These are phyloP conservation scores for Musa schizocarpa DNA, from an alignment of 176 grass and related monocot genomes.

Conservation along the genomic window DNA sequence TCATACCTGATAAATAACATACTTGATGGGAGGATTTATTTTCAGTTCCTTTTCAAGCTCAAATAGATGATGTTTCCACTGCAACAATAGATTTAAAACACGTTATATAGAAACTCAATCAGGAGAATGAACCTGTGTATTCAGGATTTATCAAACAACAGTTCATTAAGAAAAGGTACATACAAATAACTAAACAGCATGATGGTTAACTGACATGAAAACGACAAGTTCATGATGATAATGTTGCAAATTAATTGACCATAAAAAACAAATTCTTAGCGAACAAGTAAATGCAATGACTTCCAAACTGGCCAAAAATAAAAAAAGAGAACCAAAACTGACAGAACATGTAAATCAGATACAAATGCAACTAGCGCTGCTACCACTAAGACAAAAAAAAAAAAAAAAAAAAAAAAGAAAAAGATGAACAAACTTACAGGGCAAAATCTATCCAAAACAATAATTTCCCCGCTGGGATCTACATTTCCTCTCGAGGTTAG, in stretches of 20 bases:
- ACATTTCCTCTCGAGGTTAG: conserved; percentile 56
- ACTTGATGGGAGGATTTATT: conserved; percentile 65
- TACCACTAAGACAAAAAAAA: not conserved
- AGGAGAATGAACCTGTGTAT: not conserved
- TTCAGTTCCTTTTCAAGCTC: conserved; percentile 90
- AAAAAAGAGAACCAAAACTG: not conserved
- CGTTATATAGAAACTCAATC: not conserved
- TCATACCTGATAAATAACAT: conserved; percentile 78
- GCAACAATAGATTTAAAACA: conserved; percentile 5
- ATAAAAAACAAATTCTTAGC: no score
- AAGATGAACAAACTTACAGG: conserved; percentile 47
- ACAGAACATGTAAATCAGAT: not conserved
- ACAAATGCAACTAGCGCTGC: not conserved
- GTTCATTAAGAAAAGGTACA: not conserved
- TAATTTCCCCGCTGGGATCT: conserved; percentile 80
- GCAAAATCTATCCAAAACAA: conserved; percentile 78
- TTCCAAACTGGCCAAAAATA: not conserved
- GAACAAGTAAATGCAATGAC: not conserved
- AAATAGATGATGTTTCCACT: conserved; percentile 99
- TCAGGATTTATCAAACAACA: not conserved
- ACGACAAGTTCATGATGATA: no score
- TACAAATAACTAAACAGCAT: not conserved
- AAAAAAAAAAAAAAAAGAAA: not conserved
- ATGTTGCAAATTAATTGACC: no score
- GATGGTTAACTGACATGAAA: no score